Conservation (phyloP, 345 rosid genomes). For the Geranium rotundifolium region DNA sequence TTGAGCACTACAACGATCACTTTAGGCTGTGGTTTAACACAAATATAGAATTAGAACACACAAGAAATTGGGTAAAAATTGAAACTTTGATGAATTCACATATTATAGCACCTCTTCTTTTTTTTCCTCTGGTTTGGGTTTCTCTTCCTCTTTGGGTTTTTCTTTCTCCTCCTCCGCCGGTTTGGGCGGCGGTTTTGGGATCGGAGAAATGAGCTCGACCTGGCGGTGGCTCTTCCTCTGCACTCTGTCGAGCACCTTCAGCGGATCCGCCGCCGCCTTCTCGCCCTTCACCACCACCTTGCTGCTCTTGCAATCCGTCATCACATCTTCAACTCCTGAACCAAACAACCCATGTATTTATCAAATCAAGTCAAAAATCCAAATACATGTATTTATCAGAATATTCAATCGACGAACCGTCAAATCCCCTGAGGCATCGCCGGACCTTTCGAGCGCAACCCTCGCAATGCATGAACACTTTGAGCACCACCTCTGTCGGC, state of each 20-base stretch:
- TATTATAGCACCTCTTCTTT: slow-evolving; percentile 57
- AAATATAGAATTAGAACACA: too few species aligned
- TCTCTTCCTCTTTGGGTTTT: slow-evolving; percentile 18
- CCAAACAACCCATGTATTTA: not conserved
- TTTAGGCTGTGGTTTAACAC: slow-evolving; percentile 63
- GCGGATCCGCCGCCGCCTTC: slow-evolving; percentile 57
- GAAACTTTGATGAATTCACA: not conserved
- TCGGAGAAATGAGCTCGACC: slow-evolving; percentile 83
- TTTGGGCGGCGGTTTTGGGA: slow-evolving; percentile 56
- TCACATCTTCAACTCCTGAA: slow-evolving; percentile 80
- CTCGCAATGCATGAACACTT: slow-evolving; percentile 94
- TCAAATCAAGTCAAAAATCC: not conserved
- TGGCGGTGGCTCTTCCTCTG: slow-evolving; percentile 48
- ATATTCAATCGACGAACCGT: slow-evolving; percentile 35
- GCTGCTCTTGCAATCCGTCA: slow-evolving; percentile 59
- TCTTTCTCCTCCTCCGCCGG: slow-evolving; percentile 21
- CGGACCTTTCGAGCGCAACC: slow-evolving; percentile 92
- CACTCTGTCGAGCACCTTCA: slow-evolving; percentile 55
- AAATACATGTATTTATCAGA: too few species aligned
- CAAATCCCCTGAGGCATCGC: slow-evolving; percentile 61
- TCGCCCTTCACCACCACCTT: slow-evolving; percentile 93
- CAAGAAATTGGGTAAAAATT: too few species aligned
- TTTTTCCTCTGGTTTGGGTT: slow-evolving; percentile 38
- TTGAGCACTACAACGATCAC: slow-evolving; percentile 53
- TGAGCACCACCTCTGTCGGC: slow-evolving; percentile 61